Percentiles rank a stretch among this genome's conserved stretches.
These are phyloP conservation scores for Allodekkera sacchari DNA, from an alignment of 805 yeast genomes.

Conservation along the genomic window DNA sequence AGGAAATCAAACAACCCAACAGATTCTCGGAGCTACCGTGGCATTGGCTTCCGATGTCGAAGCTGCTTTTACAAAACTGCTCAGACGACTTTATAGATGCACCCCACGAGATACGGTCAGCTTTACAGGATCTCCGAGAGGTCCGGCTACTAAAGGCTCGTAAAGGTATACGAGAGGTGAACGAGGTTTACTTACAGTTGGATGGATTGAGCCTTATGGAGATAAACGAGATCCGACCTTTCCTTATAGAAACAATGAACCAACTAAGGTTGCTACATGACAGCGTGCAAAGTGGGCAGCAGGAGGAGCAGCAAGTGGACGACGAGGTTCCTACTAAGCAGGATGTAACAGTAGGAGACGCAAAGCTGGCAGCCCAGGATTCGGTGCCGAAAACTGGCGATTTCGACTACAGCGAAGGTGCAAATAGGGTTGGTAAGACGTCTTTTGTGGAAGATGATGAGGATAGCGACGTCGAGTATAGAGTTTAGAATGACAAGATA, in stretches of 20 bases:
- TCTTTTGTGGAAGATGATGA: slow-evolving; percentile 11
- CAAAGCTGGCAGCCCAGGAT: not conserved
- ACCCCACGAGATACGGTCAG: slow-evolving; percentile 57
- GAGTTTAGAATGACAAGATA: not conserved
- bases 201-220: slow-evolving; percentile 80
- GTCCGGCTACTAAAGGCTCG: slow-evolving; percentile 73
- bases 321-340: not conserved
- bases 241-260: slow-evolving; percentile 73
- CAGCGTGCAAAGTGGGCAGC: slow-evolving; percentile 11
- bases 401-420: not conserved
- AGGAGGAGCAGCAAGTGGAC: slow-evolving; percentile 4
- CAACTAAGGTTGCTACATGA: slow-evolving; percentile 53
- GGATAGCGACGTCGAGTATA: slow-evolving; percentile 15
- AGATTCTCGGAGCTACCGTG: slow-evolving; percentile 70
- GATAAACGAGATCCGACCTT: slow-evolving; percentile 81
- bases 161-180: slow-evolving; percentile 68
- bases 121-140: slow-evolving; percentile 79
- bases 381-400: not conserved
- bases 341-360: not conserved
- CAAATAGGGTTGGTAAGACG: slow-evolving; percentile 2
- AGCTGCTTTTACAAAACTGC: slow-evolving; percentile 57
- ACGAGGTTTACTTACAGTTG: slow-evolving; percentile 74
- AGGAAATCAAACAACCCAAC: slow-evolving; percentile 49
- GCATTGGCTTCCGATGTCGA: slow-evolving; percentile 82
- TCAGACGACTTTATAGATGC: slow-evolving; percentile 73